phyloP scores from a whole-genome alignment of 371 early-diverging fungal species.

The Circinella minor region DNA sequence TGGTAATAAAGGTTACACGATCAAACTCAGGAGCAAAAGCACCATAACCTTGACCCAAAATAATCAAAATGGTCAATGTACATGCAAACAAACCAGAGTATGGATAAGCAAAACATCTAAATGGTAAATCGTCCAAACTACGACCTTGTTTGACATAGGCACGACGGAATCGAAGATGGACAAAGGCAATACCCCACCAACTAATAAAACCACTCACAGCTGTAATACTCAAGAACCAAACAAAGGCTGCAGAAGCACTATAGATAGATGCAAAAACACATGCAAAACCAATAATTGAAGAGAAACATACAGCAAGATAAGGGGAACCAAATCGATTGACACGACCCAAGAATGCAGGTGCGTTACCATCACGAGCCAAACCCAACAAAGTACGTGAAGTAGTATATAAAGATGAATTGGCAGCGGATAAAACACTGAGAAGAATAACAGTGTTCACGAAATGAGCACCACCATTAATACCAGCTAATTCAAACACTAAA shows the following conservation, averaged over 20 bases:
- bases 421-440: slow-evolving; percentile 63
- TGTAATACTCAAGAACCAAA: slow-evolving; percentile 74
- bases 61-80: slow-evolving; percentile 50
- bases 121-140: slow-evolving; percentile 71
- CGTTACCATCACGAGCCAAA: slow-evolving; percentile 68
- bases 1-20: slow-evolving; percentile 26
- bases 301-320: slow-evolving; percentile 49
- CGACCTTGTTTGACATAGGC: slow-evolving; percentile 77
- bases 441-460: slow-evolving; percentile 74
- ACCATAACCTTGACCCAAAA: slow-evolving; percentile 57
- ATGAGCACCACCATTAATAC: slow-evolving; percentile 65
- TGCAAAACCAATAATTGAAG: slow-evolving; percentile 61
- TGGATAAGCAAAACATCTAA: slow-evolving; percentile 71
- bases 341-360: slow-evolving; percentile 57
- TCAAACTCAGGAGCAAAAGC: slow-evolving; percentile 36
- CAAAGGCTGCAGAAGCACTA: slow-evolving; percentile 64
- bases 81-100: slow-evolving; percentile 59
- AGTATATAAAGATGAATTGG: slow-evolving; percentile 47
- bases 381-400: slow-evolving; percentile 70
- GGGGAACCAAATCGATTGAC: slow-evolving; percentile 68
- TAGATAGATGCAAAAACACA: slow-evolving; percentile 58
- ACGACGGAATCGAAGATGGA: slow-evolving; percentile 83
- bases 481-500: slow-evolving; percentile 66
- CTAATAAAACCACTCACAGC: slow-evolving; percentile 78
- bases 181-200: slow-evolving; percentile 75